Evolutionary conservation across 192 early-diverging fungal genomes (phyloP), one percentile per base, ranked within the genome.

Genomic region (Coemansia furcata): DNA sequence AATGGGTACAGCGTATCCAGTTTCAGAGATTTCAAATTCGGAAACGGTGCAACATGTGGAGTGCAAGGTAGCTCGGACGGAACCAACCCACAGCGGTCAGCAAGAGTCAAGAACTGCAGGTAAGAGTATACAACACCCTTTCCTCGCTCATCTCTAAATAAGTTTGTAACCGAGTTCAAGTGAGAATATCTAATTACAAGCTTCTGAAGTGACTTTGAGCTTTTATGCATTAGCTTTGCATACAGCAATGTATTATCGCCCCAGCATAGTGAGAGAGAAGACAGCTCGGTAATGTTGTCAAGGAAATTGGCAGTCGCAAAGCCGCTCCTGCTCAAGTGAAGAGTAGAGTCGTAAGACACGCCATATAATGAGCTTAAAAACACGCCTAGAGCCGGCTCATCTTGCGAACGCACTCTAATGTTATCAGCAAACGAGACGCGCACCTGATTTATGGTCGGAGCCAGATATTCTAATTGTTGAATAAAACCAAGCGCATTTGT

Each of bases 1-100:
- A 66, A 66, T 23, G 65, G 65, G 8, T 66, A 66, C 6, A 57
- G 30, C 14, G 33, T 40, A n/a, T 55, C 35, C 6, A 54, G 10
- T 35, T 42, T 40, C 5, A 66, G 65, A 7, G 35, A 35, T n/a
- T 10, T 12, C 50, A 66, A 35, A 11, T 12, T 57, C 1, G 50
- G 50, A 38, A 66, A 66, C 3, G 54, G 65, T n/a, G 21, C 65
- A 43, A 46, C 39, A 6, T 17, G 26, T 23, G 49, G 7, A n/a
- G 37, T 26, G 50, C 36, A 38, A 39, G 58, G 36, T 36, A 38
- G n/a, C 8, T 38, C 36, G n/a, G 58, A 8, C 12, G n/a, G 32
- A 14, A 42, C 15, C 43, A 65, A 30, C 6, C n/a, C 35, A 23
- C 33, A 37, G 35, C 47, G 36, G 23, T 26, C 47, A 8, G 30